A percentile compares a stretch with the other conserved stretches of the same genome.
phyloP scores from a whole-genome alignment of 1,284 basidiomycete genomes.

The Irpex sp. region DNA sequence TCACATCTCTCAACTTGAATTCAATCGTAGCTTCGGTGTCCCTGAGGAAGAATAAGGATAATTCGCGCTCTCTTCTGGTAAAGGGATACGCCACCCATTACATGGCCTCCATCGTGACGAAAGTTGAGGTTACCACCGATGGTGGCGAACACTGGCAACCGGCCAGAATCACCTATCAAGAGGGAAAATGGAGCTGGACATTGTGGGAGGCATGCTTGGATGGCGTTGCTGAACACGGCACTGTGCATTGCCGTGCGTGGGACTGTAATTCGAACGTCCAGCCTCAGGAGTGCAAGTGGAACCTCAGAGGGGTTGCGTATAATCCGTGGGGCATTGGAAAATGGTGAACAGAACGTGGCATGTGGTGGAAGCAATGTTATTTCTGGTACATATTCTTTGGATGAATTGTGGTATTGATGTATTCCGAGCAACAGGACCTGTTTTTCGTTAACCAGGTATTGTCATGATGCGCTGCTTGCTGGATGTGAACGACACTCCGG shows the following conservation, averaged over 20 bases:
- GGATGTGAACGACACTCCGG: too few species aligned
- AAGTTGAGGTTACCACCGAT: conserved; percentile 49
- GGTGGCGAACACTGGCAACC: conserved; percentile 45
- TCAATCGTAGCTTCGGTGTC: conserved; percentile 45
- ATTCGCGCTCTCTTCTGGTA: conserved; percentile 31
- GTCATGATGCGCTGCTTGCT: too few species aligned
- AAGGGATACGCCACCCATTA: conserved; percentile 58
- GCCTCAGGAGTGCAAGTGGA: conserved; percentile 45
- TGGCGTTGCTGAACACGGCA: conserved; percentile 19
- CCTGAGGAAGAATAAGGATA: conserved; percentile 20
- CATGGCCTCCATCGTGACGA: conserved; percentile 37
- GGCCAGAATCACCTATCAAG: conserved; percentile 52
- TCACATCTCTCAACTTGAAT: conserved; percentile 58
- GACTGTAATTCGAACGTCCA: conserved; percentile 42
- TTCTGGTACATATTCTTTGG: background rate
- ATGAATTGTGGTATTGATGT: background rate
- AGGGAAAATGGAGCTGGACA: conserved; percentile 66
- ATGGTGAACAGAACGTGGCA: conserved; percentile 10
- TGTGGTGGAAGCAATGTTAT: background rate
- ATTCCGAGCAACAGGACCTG: background rate
- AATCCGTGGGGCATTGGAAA: conserved; percentile 21
- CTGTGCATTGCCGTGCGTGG: conserved; percentile 35
- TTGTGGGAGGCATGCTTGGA: conserved; percentile 50
- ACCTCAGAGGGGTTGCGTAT: conserved; percentile 54
- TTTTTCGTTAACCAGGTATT: background rate